These are phyloP conservation scores for Diaporthe velutina DNA, from an alignment of 2,329 filamentous ascomycete species.

Conservation along the genomic window DNA sequence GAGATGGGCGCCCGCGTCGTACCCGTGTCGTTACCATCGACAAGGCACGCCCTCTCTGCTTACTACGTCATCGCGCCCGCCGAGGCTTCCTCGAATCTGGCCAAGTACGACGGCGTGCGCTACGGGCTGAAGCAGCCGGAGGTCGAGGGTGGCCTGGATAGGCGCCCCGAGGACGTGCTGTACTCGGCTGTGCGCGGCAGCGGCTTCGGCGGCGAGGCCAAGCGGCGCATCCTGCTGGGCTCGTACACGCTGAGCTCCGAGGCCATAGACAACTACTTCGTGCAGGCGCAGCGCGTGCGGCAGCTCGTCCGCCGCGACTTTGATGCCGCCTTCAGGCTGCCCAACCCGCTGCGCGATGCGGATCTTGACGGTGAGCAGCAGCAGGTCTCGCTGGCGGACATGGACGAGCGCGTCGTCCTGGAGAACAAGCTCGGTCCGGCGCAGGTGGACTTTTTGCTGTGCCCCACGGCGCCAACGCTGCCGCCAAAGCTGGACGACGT, in stretches of 20 bases:
- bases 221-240: constrained; percentile 87
- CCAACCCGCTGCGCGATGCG: constrained; percentile 74
- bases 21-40: constrained; percentile 84
- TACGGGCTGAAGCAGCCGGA: constrained; percentile 60
- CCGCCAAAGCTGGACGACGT: constrained; percentile 63
- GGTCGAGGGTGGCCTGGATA: constrained; percentile 49
- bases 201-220: constrained; percentile 87
- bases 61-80: constrained; percentile 97
- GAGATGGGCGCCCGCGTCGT: constrained; percentile 78
- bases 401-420: constrained; percentile 64
- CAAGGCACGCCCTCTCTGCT: constrained; percentile 86
- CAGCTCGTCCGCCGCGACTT: constrained; percentile 89
- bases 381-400: constrained; percentile 71
- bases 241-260: constrained; percentile 91
- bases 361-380: constrained; percentile 44
- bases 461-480: constrained; percentile 82
- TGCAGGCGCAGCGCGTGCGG: constrained; percentile 90
- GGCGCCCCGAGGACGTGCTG: constrained; percentile 72
- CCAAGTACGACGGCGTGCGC: constrained; percentile 97
- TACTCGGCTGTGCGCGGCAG: constrained; percentile 81
- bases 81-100: constrained; percentile 94
- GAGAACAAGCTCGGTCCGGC: constrained; percentile 69
- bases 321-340: constrained; percentile 78
- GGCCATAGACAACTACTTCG: constrained; percentile 96
- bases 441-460: constrained; percentile 87